phyloP scores from a whole-genome alignment of 225 moss, liverwort and hornwort genomes.

The Sphagnum tenellum region DNA sequence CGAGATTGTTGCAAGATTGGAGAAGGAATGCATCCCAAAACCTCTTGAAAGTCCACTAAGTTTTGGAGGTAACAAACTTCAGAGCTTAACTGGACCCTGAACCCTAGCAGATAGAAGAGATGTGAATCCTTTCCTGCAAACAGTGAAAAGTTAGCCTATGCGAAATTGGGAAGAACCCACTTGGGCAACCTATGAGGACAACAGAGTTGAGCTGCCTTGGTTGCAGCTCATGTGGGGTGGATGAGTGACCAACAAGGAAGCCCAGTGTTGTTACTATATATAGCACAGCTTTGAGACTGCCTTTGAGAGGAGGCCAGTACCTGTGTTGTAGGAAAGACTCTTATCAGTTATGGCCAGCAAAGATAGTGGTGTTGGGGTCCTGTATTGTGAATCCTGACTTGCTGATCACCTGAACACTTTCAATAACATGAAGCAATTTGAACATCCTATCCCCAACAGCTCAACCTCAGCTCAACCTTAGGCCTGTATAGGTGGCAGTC shows the following conservation, averaged over 20 bases:
- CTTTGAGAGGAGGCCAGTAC: too few species aligned
- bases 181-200: background rate
- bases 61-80: conserved; percentile 58
- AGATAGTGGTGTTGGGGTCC: too few species aligned
- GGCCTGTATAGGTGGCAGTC: too few species aligned
- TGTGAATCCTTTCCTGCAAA: too few species aligned
- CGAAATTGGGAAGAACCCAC: background rate
- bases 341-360: too few species aligned
- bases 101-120: background rate
- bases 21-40: conserved; percentile 67
- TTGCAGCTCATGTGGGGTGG: background rate
- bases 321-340: too few species aligned
- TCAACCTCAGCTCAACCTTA: too few species aligned
- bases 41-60: conserved; percentile 78
- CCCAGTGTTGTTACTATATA: background rate
- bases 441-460: too few species aligned
- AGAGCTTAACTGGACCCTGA: background rate
- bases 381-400: too few species aligned
- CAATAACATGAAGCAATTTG: too few species aligned
- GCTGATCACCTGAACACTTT: too few species aligned
- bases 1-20: conserved; percentile 53
- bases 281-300: background rate
- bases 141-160: background rate
- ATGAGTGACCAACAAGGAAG: background rate
- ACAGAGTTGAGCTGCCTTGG: background rate